Conservation (phyloP, 306 rosid species). For the Fragaria vesca region DNA sequence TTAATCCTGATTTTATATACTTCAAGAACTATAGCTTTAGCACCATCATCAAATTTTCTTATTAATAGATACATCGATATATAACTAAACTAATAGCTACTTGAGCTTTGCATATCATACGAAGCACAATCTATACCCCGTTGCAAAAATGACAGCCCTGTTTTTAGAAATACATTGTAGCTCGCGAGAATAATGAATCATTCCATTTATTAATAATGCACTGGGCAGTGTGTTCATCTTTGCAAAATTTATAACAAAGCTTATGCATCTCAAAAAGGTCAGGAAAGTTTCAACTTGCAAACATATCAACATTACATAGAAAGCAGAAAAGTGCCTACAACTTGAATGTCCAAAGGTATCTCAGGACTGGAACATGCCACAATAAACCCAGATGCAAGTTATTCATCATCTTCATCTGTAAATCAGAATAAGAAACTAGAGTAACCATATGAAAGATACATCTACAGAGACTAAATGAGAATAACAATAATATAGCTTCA, state of each 20-base stretch:
- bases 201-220: slow-evolving; percentile 8
- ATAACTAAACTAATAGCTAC: neutral
- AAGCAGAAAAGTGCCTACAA: slow-evolving; percentile 7
- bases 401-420: slow-evolving; percentile 68
- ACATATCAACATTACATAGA: slow-evolving; percentile 21
- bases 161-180: neutral
- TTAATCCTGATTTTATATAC: neutral
- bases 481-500: neutral
- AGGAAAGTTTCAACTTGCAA: slow-evolving; percentile 22
- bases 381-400: slow-evolving; percentile 26
- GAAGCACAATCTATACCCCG: neutral
- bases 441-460: neutral
- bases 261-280: neutral
- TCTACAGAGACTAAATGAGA: neutral
- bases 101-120: neutral
- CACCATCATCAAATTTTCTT: neutral
- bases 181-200: slow-evolving; percentile 4
- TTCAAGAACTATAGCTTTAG: neutral
- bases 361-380: slow-evolving; percentile 22
- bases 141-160: neutral
- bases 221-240: neutral
- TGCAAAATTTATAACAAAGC: neutral
- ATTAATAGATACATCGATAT: neutral
- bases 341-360: slow-evolving; percentile 13
- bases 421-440: slow-evolving; percentile 19